Percentiles rank a stretch among this genome's conserved stretches.
These are phyloP conservation scores for Eucalyptus brandiana DNA, from an alignment of 345 rosid species.

Conservation along the genomic window DNA sequence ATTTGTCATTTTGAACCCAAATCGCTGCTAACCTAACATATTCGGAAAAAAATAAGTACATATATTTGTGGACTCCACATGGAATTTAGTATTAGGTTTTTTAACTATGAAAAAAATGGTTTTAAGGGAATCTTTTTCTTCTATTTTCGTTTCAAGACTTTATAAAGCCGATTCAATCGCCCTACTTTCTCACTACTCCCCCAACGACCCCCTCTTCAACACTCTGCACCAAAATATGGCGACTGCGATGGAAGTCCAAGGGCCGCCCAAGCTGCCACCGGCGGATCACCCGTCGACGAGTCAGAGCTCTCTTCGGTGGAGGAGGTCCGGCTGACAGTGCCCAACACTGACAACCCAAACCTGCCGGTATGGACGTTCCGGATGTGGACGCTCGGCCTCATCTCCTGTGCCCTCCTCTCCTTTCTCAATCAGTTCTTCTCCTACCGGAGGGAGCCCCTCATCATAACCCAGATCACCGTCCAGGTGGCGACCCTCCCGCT, in stretches of 20 bases:
- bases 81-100: background rate
- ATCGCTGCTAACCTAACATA: background rate
- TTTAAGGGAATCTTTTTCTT: background rate
- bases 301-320: constrained; percentile 53
- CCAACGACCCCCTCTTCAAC: background rate
- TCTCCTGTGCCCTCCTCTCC: constrained; percentile 5
- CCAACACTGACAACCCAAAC: constrained; percentile 54
- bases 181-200: background rate
- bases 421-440: constrained; percentile 9
- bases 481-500: background rate
- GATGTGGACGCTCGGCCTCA: constrained; percentile 6
- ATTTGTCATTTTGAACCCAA: no score
- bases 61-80: background rate
- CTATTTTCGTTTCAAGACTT: background rate
- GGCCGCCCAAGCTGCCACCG: background rate
- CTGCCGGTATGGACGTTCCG: constrained; percentile 62
- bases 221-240: background rate
- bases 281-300: background rate
- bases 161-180: background rate
- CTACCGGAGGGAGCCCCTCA: constrained; percentile 2
- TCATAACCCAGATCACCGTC: constrained; percentile 1
- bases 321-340: constrained; percentile 58
- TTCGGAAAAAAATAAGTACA: background rate
- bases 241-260: background rate
- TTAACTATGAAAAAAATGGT: background rate